phyloP scores from a whole-genome alignment of 2,329 filamentous ascomycete species.

The Salinomyces thailandicus region DNA sequence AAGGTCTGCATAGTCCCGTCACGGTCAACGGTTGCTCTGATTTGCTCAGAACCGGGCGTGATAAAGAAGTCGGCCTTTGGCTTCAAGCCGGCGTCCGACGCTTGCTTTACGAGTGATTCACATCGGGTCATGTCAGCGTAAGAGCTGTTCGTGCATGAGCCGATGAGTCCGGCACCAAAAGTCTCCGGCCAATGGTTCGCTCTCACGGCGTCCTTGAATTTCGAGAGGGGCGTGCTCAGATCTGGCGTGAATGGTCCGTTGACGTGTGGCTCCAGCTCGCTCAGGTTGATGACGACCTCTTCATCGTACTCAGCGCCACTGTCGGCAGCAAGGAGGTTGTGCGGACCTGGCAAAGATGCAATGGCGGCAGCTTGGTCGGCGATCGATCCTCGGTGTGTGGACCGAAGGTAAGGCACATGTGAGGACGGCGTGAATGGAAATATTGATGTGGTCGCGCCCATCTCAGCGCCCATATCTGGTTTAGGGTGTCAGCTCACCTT shows the following conservation, averaged over 20 bases:
- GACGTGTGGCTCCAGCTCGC: slow-evolving; percentile 83
- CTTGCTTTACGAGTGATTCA: slow-evolving; percentile 86
- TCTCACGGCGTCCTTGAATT: slow-evolving; percentile 75
- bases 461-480: slow-evolving; percentile 55
- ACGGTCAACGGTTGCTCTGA: slow-evolving; percentile 82
- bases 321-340: slow-evolving; percentile 65
- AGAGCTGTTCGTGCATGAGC: slow-evolving; percentile 96
- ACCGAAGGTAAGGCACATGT: slow-evolving; percentile 76
- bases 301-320: slow-evolving; percentile 78
- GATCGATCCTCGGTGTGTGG: slow-evolving; percentile 67
- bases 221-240: slow-evolving; percentile 80
- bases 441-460: slow-evolving; percentile 87
- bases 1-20: slow-evolving; percentile 83
- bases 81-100: slow-evolving; percentile 76
- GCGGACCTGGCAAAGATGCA: slow-evolving; percentile 46
- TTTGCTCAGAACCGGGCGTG: slow-evolving; percentile 92
- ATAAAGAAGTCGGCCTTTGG: slow-evolving; percentile 90
- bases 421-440: slow-evolving; percentile 77
- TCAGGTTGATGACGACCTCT: slow-evolving; percentile 81
- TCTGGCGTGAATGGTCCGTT: slow-evolving; percentile 97
- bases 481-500: neutral
- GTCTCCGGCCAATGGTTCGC: slow-evolving; percentile 82
- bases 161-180: slow-evolving; percentile 87
- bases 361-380: slow-evolving; percentile 56
- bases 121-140: slow-evolving; percentile 98